Base-by-base conservation (phyloP, 208 protist genomes). In the Acanthamoeba healyi region DNA sequence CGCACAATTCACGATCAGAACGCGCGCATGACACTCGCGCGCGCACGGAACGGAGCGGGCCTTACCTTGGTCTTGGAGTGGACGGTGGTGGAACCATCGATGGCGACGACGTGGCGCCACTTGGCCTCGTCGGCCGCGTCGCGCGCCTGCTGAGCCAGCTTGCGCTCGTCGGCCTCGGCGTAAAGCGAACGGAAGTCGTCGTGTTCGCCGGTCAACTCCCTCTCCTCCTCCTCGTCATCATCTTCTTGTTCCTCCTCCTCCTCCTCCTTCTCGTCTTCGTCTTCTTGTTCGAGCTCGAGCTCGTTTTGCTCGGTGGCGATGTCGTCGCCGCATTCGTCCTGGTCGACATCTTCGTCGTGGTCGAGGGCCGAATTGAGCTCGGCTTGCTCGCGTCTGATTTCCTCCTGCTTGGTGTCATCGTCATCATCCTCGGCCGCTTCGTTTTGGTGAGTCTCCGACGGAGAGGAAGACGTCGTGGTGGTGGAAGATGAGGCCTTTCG, bases 171-270 rank as follows among this genome's bases (percentile, higher is more conserved):
- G 26, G 44, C 74, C 44, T 84, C 74, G 42, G 74, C 74, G 32
- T 84, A 84, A 12, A 84, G 74, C 44, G 74, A 29, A n/a, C 19
- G 44, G 32, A 84, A 84, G 44, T 84, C 74, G 10, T 84, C 74
- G 32, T 84, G 74, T n/a, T 58, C 44, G 17, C 46, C 74, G 9
- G 3, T 10, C 10, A 58, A 14, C 42, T 49, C 22, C 26, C 3
- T 24, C 15, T 24, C 74, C 7, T 56, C 42, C 29, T 84, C 70
- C 0, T 79, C 70, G 15, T 79, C 40, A 29, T 0, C 56, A 63
- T 63, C 24, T n/a, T 63, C 22, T 22, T 63, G 19, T n/a, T n/a
- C n/a, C n/a, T n/a, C n/a, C n/a, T n/a, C n/a, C n/a, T n/a, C n/a
- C n/a, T n/a, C n/a, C n/a, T n/a, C n/a, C n/a, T n/a, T n/a, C n/a